These are phyloP conservation scores for Aspergillus sp. DNA, from an alignment of 2,329 filamentous ascomycete genomes.

Conservation along the genomic window DNA sequence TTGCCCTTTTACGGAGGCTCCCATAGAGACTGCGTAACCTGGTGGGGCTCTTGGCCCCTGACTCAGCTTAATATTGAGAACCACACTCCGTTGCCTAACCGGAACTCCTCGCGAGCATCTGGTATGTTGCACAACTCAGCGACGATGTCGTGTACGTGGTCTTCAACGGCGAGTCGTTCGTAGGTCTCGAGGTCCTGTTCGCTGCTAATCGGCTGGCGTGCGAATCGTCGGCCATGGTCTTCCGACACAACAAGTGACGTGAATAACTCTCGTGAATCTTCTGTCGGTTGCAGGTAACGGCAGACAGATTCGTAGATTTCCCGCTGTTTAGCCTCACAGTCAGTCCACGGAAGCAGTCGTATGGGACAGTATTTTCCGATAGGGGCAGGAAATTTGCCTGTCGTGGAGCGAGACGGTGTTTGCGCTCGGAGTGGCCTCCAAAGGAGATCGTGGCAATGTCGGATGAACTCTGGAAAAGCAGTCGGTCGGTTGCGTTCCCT, in stretches of 20 bases:
- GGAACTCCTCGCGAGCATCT: neutral
- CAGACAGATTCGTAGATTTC: constrained; percentile 2
- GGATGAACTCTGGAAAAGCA: constrained; percentile 7
- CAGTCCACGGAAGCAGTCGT: neutral
- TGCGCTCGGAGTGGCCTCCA: constrained; percentile 3
- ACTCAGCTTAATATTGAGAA: too few relatives aligned
- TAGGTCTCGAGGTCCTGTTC: neutral
- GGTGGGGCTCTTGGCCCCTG: too few relatives aligned
- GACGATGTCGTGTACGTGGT: neutral
- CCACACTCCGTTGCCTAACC: neutral
- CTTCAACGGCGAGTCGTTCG: neutral
- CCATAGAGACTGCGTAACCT: too few relatives aligned
- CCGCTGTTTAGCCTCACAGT: constrained; percentile 1
- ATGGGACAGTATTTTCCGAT: constrained; percentile 6
- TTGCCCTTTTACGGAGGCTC: too few relatives aligned
- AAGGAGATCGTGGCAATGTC: constrained; percentile 6
- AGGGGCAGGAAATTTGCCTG: constrained; percentile 3
- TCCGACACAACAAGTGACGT: constrained; percentile 9
- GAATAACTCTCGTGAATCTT: constrained; percentile 3
- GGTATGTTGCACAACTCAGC: neutral
- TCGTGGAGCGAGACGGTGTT: constrained; percentile 8
- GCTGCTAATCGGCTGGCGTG: constrained; percentile 8
- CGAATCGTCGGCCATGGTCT: constrained; percentile 18
- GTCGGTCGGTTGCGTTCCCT: constrained; percentile 9
- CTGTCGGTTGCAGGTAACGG: constrained; percentile 3